A percentile compares a stretch with the other conserved stretches of the same genome.
Conservation (phyloP, 805 yeast genomes). For the Clavispora phyllophila region DNA sequence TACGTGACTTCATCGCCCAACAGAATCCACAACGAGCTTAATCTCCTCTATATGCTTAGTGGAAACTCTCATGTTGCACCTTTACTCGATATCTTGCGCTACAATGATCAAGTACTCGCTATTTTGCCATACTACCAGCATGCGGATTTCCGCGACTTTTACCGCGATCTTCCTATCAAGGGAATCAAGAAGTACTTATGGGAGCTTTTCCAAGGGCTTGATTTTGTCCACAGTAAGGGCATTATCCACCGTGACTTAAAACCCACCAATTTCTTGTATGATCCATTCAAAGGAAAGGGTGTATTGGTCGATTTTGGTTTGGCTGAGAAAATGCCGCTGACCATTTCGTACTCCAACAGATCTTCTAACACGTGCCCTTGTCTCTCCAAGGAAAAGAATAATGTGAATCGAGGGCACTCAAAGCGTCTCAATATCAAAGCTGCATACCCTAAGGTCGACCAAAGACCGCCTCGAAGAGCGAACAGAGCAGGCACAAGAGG, state of each 20-base stretch:
- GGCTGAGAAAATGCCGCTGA: conserved; percentile 53
- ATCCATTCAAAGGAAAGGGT: conserved; percentile 63
- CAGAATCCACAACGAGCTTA: conserved; percentile 84
- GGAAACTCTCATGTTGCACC: conserved; percentile 81
- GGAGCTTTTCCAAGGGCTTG: conserved; percentile 73
- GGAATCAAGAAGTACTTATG: conserved; percentile 79
- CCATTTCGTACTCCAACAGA: conserved; percentile 6
- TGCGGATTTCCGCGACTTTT: conserved; percentile 84
- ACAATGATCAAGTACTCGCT: conserved; percentile 89
- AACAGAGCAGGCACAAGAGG: conserved; percentile 97
- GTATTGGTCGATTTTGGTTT: conserved; percentile 89
- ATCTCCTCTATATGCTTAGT: conserved; percentile 61
- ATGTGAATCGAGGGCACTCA: conserved; percentile 14
- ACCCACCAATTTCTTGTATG: conserved; percentile 65
- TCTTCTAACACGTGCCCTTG: conserved; percentile 53
- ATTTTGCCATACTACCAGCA: conserved; percentile 89
- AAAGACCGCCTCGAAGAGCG: conserved; percentile 84
- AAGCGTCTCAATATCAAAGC: conserved; percentile 32
- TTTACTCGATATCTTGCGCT: conserved; percentile 77
- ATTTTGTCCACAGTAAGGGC: conserved; percentile 47
- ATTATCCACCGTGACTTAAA: conserved; percentile 41
- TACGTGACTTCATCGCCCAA: conserved; percentile 94
- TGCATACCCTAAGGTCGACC: conserved; percentile 81
- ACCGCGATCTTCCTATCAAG: conserved; percentile 67
- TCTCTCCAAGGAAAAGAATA: conserved; percentile 29